phyloP scores from a whole-genome alignment of 2,329 filamentous ascomycete species.

The Aureobasidium musti region DNA sequence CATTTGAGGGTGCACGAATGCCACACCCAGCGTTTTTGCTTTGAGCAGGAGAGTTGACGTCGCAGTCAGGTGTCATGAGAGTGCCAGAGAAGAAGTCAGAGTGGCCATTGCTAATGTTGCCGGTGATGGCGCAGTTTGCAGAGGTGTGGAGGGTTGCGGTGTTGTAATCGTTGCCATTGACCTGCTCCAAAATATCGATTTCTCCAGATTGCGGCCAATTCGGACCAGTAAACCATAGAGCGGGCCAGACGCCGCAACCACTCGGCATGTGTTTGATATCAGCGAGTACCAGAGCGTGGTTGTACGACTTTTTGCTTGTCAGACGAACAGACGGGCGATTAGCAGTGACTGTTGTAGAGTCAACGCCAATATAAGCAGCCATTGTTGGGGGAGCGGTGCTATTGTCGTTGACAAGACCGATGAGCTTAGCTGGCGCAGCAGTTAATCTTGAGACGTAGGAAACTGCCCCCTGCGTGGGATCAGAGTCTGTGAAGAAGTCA shows the following conservation, averaged over 20 bases:
- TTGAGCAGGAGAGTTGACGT: constrained; percentile 48
- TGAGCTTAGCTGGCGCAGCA: constrained; percentile 45
- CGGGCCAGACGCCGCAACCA: constrained; percentile 56
- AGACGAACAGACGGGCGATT: constrained; percentile 53
- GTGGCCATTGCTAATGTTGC: constrained; percentile 33
- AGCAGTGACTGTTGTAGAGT: constrained; percentile 39
- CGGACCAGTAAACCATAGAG: constrained; percentile 46
- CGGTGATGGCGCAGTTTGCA: constrained; percentile 47
- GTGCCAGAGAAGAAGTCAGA: constrained; percentile 51
- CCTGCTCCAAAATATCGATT: constrained; percentile 54
- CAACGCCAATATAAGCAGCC: constrained; percentile 49
- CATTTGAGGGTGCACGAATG: constrained; percentile 38
- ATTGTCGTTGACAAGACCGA: constrained; percentile 45
- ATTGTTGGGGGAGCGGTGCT: constrained; percentile 41
- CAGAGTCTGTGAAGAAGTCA: constrained; percentile 47
- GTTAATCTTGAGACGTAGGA: constrained; percentile 32
- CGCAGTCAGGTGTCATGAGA: constrained; percentile 53
- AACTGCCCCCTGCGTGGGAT: constrained; percentile 49
- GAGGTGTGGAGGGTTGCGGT: constrained; percentile 53
- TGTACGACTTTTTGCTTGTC: constrained; percentile 50
- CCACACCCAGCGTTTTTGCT: constrained; percentile 47
- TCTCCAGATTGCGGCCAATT: constrained; percentile 48
- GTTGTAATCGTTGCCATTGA: constrained; percentile 44
- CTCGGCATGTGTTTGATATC: constrained; percentile 57
- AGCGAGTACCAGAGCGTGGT: constrained; percentile 52